A percentile compares a stretch with the other conserved stretches of the same genome.
These are phyloP conservation scores for Umbilicus rupestris DNA, from an alignment of 164 flowering plant species.

Conservation along the genomic window DNA sequence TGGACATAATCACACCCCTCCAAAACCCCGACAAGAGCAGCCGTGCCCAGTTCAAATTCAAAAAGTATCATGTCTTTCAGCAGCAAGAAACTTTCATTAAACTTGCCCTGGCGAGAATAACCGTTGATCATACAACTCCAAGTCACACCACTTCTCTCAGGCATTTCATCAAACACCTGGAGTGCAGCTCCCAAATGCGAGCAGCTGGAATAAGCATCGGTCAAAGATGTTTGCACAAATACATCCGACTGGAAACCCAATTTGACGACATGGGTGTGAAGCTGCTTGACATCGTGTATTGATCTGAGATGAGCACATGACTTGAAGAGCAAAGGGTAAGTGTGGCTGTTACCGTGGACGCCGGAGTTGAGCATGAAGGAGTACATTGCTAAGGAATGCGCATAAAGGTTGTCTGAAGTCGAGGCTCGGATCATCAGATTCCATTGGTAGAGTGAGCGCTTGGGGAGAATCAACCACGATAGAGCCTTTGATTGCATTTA, in stretches of 20 bases:
- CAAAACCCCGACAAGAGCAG: constrained; percentile 20
- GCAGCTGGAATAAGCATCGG: constrained; percentile 23
- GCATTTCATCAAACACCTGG: constrained; percentile 33
- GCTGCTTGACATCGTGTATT: constrained; percentile 12
- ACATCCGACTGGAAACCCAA: constrained; percentile 22
- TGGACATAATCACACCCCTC: constrained; percentile 16
- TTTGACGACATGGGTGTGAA: constrained; percentile 21
- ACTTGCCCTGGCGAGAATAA: constrained; percentile 14
- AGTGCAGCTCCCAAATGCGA: constrained; percentile 15
- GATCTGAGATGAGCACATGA: constrained; percentile 22
- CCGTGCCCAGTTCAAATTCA: constrained; percentile 18
- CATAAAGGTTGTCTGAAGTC: constrained; percentile 16
- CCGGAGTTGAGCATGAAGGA: constrained; percentile 21
- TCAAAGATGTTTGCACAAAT: constrained; percentile 28
- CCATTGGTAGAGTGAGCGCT: constrained; percentile 22
- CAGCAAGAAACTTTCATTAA: constrained; percentile 17
- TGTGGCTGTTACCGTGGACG: constrained; percentile 22
- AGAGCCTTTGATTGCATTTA: no score
- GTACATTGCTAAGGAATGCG: constrained; percentile 19
- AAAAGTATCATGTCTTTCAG: constrained; percentile 22
- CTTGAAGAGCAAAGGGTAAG: constrained; percentile 26
- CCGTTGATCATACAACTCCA: constrained; percentile 32
- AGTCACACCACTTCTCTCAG: constrained; percentile 18
- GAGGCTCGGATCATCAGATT: constrained; percentile 25
- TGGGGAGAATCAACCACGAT: neutral